Evolutionary conservation across 352 stramenopile species (phyloP).

Genomic region (Globisporangium paroecandrum): DNA sequence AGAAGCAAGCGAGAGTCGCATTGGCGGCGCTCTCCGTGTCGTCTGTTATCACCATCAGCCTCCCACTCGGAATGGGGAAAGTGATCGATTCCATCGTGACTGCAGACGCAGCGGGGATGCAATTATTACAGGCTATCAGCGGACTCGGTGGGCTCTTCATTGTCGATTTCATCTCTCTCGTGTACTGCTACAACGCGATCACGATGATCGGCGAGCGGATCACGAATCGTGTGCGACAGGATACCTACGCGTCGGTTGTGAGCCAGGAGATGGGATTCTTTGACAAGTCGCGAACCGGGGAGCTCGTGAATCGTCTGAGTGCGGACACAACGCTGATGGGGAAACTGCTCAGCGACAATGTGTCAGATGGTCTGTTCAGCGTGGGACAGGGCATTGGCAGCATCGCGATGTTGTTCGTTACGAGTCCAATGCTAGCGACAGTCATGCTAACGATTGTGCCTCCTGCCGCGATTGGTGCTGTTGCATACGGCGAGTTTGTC

Average conservation of each 20-base stretch:
- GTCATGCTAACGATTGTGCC: slow-evolving; percentile 90
- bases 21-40: slow-evolving; percentile 53
- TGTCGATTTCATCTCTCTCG: slow-evolving; percentile 61
- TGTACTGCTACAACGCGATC: slow-evolving; percentile 72
- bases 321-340: slow-evolving; percentile 90
- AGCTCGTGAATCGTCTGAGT: slow-evolving; percentile 90
- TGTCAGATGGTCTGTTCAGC: slow-evolving; percentile 70
- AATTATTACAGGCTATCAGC: slow-evolving; percentile 47
- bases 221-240: slow-evolving; percentile 70
- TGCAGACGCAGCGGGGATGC: slow-evolving; percentile 27
- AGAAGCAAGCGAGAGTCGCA: slow-evolving; percentile 46
- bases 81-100: slow-evolving; percentile 75
- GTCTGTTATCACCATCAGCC: slow-evolving; percentile 69
- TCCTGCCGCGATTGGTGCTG: slow-evolving; percentile 84
- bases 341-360: slow-evolving; percentile 91
- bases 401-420: slow-evolving; percentile 90
- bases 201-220: slow-evolving; percentile 88
- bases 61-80: slow-evolving; percentile 79
- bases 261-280: slow-evolving; percentile 91
- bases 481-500: slow-evolving; percentile 86
- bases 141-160: slow-evolving; percentile 68
- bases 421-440: slow-evolving; percentile 81
- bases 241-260: slow-evolving; percentile 78
- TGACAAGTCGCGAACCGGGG: slow-evolving; percentile 84
- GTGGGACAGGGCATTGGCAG: slow-evolving; percentile 81